Base-by-base conservation (phyloP, 129 eudicot genomes). In the Flaveria ramosissima region DNA sequence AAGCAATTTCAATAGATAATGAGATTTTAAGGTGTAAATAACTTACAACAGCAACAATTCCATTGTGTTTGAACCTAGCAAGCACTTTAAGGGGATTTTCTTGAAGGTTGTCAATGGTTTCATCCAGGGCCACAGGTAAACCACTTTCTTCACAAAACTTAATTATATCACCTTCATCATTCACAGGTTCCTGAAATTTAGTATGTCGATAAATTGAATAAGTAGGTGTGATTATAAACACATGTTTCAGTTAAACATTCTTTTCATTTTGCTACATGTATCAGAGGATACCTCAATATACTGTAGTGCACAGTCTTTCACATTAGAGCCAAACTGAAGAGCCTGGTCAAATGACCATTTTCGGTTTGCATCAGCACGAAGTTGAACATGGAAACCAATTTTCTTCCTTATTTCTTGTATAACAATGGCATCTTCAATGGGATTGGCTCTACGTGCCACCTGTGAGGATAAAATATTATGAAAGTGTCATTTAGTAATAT, bases 121-220 rank as follows among this genome's bases (percentile, higher is more conserved):
- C 97, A 73, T 94, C 99, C 67, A 94, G 87, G 45, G 97, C 99
- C 53, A 94, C 99, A 70, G 97, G 96, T 77, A 94, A 73, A 47
- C 92, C 92, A 62, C 89, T 91, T 78, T 84, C 93, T 84, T 91
- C 93, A 73, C 99, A 94, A 79, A 91, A 94, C 79, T 69, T 94
- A 8, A 86, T 60, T 70, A 94, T 89, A 78, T 89, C 90, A 47
- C 91, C 85, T 83, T 84, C 93, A 77, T 86, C 82, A 20, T 68
- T 84, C 27, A 91, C 93, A 77, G 99, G 99, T 81, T 94, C 99
- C 98, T 94, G 90, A 77, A 79, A 80, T 15, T 51, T 24, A 39
- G 32, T 48, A 68, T 76, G 43, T 53, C 17, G 46, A 30, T 70
- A 57, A 5, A 3, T 62, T 14, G 13, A 59, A 76, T 19, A 32